Evolutionary conservation across 257 asterid species (phyloP).

Genomic region (Solanum boliviense): DNA sequence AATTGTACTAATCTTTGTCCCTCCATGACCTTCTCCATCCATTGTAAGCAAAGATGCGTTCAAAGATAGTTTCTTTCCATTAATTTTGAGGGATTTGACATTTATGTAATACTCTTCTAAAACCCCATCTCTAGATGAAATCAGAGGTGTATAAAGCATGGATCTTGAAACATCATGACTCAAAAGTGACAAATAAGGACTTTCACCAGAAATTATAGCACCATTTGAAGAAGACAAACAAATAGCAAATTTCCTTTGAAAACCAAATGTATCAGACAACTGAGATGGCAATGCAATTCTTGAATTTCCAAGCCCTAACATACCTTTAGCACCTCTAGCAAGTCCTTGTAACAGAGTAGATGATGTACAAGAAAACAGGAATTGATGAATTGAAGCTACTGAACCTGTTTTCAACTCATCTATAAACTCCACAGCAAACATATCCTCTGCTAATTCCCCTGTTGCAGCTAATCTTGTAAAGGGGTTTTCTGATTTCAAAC

Average conservation of each 20-base stretch:
- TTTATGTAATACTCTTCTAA: slow-evolving; percentile 37
- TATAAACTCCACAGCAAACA: slow-evolving; percentile 27
- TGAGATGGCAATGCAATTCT: slow-evolving; percentile 63
- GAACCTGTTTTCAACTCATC: slow-evolving; percentile 37
- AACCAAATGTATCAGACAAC: slow-evolving; percentile 38
- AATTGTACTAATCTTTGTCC: slow-evolving; percentile 36
- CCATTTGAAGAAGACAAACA: slow-evolving; percentile 56
- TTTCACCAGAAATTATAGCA: slow-evolving; percentile 53
- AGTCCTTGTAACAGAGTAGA: slow-evolving; percentile 37
- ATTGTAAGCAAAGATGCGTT: slow-evolving; percentile 7
- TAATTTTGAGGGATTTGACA: slow-evolving; percentile 46
- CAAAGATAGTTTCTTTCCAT: slow-evolving; percentile 25
- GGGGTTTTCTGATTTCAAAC: slow-evolving; percentile 38
- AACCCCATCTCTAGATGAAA: slow-evolving; percentile 8
- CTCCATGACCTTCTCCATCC: slow-evolving; percentile 23
- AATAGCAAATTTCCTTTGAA: slow-evolving; percentile 50
- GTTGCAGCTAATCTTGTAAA: slow-evolving; percentile 25
- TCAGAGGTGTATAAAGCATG: slow-evolving; percentile 51
- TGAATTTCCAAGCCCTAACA: slow-evolving; percentile 59
- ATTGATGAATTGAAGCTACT: slow-evolving; percentile 31
- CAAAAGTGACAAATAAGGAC: slow-evolving; percentile 13
- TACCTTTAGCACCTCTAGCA: slow-evolving; percentile 45
- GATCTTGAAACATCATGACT: slow-evolving; percentile 25
- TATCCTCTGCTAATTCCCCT: slow-evolving; percentile 40
- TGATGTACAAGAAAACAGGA: slow-evolving; percentile 49